phyloP scores from a whole-genome alignment of 2,329 filamentous ascomycete genomes.

The Aspergillus sp. region DNA sequence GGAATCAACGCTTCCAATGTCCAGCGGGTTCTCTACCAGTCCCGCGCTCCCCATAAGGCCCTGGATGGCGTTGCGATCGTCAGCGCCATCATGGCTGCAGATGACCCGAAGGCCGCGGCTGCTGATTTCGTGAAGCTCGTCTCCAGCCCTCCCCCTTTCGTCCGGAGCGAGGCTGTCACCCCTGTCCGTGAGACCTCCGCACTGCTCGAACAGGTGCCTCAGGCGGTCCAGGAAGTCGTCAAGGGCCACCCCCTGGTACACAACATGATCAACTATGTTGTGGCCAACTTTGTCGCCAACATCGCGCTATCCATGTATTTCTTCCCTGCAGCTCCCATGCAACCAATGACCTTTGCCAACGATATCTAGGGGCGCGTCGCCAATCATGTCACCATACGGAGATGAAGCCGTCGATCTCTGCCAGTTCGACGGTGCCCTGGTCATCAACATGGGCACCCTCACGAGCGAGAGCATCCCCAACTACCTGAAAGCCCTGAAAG shows the following conservation, averaged over 20 bases:
- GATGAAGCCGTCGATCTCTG: constrained; percentile 81
- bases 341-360: constrained; percentile 18
- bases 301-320: constrained; percentile 71
- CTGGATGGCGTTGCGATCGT: constrained; percentile 86
- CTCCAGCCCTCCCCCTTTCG: constrained; percentile 39
- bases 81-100: constrained; percentile 78
- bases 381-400: constrained; percentile 91
- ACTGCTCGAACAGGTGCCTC: constrained; percentile 41
- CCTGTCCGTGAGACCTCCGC: constrained; percentile 29
- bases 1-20: constrained; percentile 79
- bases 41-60: constrained; percentile 55
- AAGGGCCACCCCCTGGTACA: constrained; percentile 73
- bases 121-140: constrained; percentile 61
- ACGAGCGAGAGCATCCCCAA: constrained; percentile 72
- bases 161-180: constrained; percentile 30
- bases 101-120: constrained; percentile 66
- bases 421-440: constrained; percentile 71
- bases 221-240: constrained; percentile 63
- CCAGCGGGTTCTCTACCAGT: constrained; percentile 73
- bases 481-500: constrained; percentile 71
- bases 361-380: constrained; percentile 66
- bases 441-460: constrained; percentile 94
- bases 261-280: constrained; percentile 97
- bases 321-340: not conserved
- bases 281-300: constrained; percentile 93